These are phyloP conservation scores for Rosa hybrid DNA, from an alignment of 331 rosid species.

Conservation along the genomic window DNA sequence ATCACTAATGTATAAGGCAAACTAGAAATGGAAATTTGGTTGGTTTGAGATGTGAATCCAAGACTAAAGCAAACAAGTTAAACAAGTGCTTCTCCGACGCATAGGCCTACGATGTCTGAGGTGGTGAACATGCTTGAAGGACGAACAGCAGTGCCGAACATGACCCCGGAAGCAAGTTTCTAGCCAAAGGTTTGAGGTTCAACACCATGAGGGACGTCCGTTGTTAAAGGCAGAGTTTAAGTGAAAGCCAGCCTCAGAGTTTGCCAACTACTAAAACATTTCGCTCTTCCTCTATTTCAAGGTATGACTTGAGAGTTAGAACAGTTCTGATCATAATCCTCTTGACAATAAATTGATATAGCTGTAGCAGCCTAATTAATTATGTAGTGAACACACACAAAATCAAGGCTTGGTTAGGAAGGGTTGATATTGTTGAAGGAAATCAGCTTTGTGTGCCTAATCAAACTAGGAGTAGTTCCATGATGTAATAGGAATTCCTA, in stretches of 20 bases:
- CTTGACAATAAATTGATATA: neutral
- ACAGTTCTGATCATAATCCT: slow-evolving; percentile 5
- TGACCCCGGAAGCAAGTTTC: slow-evolving; percentile 33
- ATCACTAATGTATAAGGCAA: too few relatives aligned
- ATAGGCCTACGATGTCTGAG: slow-evolving; percentile 74
- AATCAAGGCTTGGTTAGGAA: neutral
- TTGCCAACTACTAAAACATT: slow-evolving; percentile 29
- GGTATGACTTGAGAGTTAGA: slow-evolving; percentile 14
- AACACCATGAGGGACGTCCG: slow-evolving; percentile 62
- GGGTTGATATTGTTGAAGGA: too few relatives aligned
- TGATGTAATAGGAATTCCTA: too few relatives aligned
- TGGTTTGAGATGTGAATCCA: too few relatives aligned
- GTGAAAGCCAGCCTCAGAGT: slow-evolving; percentile 42
- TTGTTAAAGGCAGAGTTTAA: slow-evolving; percentile 35
- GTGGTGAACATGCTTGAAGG: slow-evolving; percentile 81
- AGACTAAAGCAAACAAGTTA: too few relatives aligned
- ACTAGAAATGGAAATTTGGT: too few relatives aligned
- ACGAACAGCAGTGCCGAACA: slow-evolving; percentile 48
- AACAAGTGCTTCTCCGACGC: neutral
- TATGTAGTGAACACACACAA: neutral
- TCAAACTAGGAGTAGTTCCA: too few relatives aligned
- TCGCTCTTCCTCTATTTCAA: slow-evolving; percentile 30
- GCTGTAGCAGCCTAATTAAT: neutral
- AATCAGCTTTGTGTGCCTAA: too few relatives aligned
- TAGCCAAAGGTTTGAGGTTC: slow-evolving; percentile 57